Evolutionary conservation across 1,284 basidiomycete genomes (phyloP).

Genomic region (Sutorius eximius): DNA sequence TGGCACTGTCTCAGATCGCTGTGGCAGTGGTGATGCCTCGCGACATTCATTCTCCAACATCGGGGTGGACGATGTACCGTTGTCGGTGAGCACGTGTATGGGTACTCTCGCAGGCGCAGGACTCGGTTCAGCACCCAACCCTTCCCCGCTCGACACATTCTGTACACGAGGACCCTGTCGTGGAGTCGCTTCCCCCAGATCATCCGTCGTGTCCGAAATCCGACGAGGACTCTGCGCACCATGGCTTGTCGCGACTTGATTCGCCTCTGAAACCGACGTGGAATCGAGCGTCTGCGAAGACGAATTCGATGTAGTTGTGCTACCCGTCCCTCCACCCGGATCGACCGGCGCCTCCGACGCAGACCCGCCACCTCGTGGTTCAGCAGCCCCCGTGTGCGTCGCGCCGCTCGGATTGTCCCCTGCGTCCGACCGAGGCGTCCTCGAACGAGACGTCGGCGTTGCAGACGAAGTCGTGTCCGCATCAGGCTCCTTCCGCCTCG

Average conservation of each 20-base stretch:
- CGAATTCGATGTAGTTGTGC: background rate
- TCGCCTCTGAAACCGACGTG: background rate
- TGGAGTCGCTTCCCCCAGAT: conserved; percentile 23
- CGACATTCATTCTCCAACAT: background rate
- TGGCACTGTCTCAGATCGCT: conserved; percentile 9
- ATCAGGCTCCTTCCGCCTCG: conserved; percentile 9
- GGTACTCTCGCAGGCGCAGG: background rate
- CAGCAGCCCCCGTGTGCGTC: background rate
- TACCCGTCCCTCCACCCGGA: conserved; percentile 21
- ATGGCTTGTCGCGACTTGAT: background rate
- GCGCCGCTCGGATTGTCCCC: conserved; percentile 2
- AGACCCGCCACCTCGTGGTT: background rate
- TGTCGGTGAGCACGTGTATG: too few relatives aligned
- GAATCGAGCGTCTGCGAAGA: conserved; percentile 10
- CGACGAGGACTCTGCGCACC: background rate
- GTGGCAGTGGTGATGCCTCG: conserved; percentile 4
- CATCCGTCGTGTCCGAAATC: conserved; percentile 2
- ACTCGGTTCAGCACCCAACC: background rate
- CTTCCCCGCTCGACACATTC: background rate
- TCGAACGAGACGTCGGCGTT: conserved; percentile 12
- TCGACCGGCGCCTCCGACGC: conserved; percentile 16
- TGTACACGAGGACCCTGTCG: conserved; percentile 11
- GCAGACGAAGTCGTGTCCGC: conserved; percentile 2
- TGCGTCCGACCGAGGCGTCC: conserved; percentile 22
- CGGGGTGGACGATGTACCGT: background rate